phyloP scores from a whole-genome alignment of 1,139 yeast genomes.

The Pichia sp. region DNA sequence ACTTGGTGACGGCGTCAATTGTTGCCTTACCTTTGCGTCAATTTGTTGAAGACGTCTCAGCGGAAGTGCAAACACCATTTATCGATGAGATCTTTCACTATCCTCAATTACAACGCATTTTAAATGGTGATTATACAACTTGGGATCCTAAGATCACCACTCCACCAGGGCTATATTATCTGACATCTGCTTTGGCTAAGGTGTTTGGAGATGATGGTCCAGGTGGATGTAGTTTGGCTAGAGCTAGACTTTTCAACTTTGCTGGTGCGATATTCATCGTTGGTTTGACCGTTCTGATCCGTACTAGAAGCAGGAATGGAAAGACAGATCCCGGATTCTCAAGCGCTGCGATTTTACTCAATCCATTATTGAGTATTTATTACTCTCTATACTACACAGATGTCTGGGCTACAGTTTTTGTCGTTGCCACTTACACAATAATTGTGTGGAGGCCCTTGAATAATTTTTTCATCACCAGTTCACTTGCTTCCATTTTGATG shows the following conservation, averaged over 20 bases:
- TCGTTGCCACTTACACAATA: constrained; percentile 42
- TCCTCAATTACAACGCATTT: constrained; percentile 66
- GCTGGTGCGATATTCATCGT: constrained; percentile 54
- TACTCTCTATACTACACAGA: constrained; percentile 85
- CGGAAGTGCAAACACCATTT: constrained; percentile 34
- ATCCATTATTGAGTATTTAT: constrained; percentile 70
- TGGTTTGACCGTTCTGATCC: constrained; percentile 34
- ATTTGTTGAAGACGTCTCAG: constrained; percentile 18
- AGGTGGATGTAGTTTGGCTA: constrained; percentile 27
- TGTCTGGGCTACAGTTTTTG: constrained; percentile 77
- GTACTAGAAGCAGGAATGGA: constrained; percentile 30
- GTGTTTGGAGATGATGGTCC: constrained; percentile 23
- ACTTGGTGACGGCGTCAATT: constrained; percentile 10
- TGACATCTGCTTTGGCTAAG: constrained; percentile 49
- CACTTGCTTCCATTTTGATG: constrained; percentile 39
- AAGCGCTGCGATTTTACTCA: constrained; percentile 42
- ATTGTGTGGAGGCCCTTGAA: constrained; percentile 27
- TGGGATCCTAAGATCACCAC: constrained; percentile 96
- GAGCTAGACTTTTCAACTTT: constrained; percentile 52
- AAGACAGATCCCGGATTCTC: constrained; percentile 33
- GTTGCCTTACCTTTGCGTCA: constrained; percentile 14
- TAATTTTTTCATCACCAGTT: constrained; percentile 17
- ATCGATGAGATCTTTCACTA: constrained; percentile 84
- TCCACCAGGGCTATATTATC: constrained; percentile 83
- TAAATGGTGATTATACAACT: constrained; percentile 46